phyloP scores from a whole-genome alignment of 2,329 filamentous ascomycete species.

The Microcera coccophila region DNA sequence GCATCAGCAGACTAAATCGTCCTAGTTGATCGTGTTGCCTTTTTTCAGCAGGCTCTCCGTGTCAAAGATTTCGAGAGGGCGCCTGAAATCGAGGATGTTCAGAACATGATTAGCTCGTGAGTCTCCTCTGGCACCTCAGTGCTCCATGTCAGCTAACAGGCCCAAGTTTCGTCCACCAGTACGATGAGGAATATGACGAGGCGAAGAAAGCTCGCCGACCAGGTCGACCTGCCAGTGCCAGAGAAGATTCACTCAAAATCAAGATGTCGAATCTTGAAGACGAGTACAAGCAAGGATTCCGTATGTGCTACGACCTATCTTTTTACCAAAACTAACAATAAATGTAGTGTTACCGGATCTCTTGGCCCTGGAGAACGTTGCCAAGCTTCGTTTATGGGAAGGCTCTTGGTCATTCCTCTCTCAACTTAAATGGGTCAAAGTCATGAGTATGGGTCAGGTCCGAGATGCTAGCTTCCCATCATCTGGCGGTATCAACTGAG shows the following conservation, averaged over 20 bases:
- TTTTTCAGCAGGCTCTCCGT: constrained; percentile 65
- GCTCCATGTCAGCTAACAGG: constrained; percentile 14
- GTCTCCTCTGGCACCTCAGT: constrained; percentile 28
- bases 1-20: constrained; percentile 17
- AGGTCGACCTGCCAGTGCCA: constrained; percentile 72
- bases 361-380: constrained; percentile 60
- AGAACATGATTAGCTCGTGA: constrained; percentile 59
- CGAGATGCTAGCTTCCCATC: constrained; percentile 74
- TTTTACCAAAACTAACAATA: constrained; percentile 13
- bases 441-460: constrained; percentile 61
- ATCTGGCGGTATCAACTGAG: no score
- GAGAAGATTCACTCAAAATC: constrained; percentile 72
- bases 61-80: constrained; percentile 41
- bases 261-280: constrained; percentile 67
- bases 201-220: constrained; percentile 68
- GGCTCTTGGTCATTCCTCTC: constrained; percentile 79
- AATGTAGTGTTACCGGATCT: constrained; percentile 71
- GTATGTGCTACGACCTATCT: constrained; percentile 45
- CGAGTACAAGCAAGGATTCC: constrained; percentile 80
- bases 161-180: constrained; percentile 59
- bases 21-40: constrained; percentile 42
- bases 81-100: constrained; percentile 54
- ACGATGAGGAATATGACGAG: constrained; percentile 65
- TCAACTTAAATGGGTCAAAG: constrained; percentile 70
- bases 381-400: constrained; percentile 69